A percentile compares a stretch with the other conserved stretches of the same genome.
Conservation (phyloP, 352 stramenopile species). For the Phytophthora pluvialis region DNA sequence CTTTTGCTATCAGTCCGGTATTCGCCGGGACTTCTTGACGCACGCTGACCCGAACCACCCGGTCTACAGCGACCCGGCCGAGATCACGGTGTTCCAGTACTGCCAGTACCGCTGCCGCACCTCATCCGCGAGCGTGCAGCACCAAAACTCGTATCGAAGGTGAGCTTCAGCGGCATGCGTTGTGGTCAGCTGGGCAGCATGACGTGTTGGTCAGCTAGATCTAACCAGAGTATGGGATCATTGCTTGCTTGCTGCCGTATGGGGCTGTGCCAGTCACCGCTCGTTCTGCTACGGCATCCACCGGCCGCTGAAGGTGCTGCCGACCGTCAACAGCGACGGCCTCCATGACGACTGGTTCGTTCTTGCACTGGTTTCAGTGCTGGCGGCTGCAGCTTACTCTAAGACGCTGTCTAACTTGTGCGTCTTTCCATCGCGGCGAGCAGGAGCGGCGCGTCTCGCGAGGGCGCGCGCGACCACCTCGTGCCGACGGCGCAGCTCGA, state of each 20-base stretch:
- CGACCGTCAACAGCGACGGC: slow-evolving; percentile 73
- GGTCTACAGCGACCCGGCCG: slow-evolving; percentile 59
- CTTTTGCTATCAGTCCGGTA: slow-evolving; percentile 44
- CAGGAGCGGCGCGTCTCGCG: slow-evolving; percentile 35
- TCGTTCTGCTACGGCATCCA: slow-evolving; percentile 79
- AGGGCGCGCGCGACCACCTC: slow-evolving; percentile 37
- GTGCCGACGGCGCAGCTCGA: slow-evolving; percentile 43
- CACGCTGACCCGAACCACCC: slow-evolving; percentile 66
- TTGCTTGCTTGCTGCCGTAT: slow-evolving; percentile 1
- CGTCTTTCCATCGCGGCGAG: background rate
- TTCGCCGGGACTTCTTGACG: slow-evolving; percentile 64
- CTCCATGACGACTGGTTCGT: slow-evolving; percentile 50
- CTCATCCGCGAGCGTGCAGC: slow-evolving; percentile 75
- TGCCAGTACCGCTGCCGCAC: slow-evolving; percentile 77
- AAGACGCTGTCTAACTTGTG: slow-evolving; percentile 13
- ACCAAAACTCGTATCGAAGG: slow-evolving; percentile 84
- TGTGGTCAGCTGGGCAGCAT: background rate
- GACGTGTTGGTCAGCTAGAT: slow-evolving; percentile 3
- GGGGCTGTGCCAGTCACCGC: slow-evolving; percentile 39
- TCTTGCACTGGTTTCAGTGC: slow-evolving; percentile 15
- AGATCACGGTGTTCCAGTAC: slow-evolving; percentile 74
- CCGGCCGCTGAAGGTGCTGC: slow-evolving; percentile 58
- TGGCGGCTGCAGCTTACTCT: background rate
- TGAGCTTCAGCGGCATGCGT: slow-evolving; percentile 16
- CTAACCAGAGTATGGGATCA: slow-evolving; percentile 11